A percentile compares a stretch with the other conserved stretches of the same genome.
These are phyloP conservation scores for Purpureocillium takamizusanense DNA, from an alignment of 2,329 filamentous ascomycete genomes.

Conservation along the genomic window DNA sequence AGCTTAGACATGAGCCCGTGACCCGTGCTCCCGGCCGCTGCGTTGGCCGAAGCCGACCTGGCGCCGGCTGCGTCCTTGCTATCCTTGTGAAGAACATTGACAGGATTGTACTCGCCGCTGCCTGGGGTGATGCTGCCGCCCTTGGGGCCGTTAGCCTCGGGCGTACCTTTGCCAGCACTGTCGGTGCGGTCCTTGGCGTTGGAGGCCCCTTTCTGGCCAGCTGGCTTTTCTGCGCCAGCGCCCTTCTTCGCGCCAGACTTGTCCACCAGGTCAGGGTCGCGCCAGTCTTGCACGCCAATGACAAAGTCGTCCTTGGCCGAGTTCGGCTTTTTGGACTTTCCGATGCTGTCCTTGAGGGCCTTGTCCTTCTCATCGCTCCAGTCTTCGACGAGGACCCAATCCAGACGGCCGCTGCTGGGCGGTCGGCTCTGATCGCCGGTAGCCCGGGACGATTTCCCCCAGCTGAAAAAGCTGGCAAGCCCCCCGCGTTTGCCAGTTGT, in stretches of 20 bases:
- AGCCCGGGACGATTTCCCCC: constrained; percentile 18
- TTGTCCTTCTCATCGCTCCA: constrained; percentile 49
- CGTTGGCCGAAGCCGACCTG: not conserved
- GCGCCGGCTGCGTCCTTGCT: constrained; percentile 1
- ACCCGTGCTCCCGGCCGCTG: constrained; percentile 26
- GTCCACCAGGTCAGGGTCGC: constrained; percentile 54
- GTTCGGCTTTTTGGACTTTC: constrained; percentile 14
- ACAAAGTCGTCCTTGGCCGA: constrained; percentile 46
- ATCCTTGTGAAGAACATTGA: constrained; percentile 3
- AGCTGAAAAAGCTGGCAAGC: constrained; percentile 23
- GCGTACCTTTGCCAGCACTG: constrained; percentile 3
- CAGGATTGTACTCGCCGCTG: constrained; percentile 56
- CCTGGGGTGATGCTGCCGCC: constrained; percentile 63
- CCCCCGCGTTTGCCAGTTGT: not conserved
- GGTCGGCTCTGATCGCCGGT: constrained; percentile 49
- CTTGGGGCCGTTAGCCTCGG: constrained; percentile 30
- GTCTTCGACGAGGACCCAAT: constrained; percentile 63
- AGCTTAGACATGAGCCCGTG: constrained; percentile 37
- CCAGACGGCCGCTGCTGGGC: constrained; percentile 63
- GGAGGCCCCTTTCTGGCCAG: constrained; percentile 1
- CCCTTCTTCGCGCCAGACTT: constrained; percentile 11
- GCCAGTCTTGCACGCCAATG: constrained; percentile 82
- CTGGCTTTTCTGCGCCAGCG: constrained; percentile 3
- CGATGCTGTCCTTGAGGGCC: constrained; percentile 29
- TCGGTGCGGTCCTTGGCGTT: constrained; percentile 2